Evolutionary conservation across 495 filamentous ascomycete genomes (phyloP), one percentile per base, ranked within the genome.

Genomic region (Hypoxylon rickii): DNA sequence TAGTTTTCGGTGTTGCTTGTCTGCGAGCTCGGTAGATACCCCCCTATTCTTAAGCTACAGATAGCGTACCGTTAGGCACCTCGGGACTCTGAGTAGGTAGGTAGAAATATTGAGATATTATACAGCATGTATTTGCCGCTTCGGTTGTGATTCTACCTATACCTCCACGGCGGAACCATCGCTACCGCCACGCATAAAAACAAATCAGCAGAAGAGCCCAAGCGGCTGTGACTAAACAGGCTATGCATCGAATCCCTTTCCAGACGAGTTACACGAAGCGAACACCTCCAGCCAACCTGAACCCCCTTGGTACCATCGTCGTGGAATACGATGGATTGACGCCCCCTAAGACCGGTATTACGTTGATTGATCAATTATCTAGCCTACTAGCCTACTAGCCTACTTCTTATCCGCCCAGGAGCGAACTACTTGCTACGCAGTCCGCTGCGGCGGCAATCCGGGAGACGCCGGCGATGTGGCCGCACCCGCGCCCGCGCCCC

Each of bases 401-500:
- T n/a, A n/a, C n/a, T n/a, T n/a, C n/a, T n/a, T n/a, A n/a, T n/a
- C n/a, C n/a, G n/a, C n/a, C n/a, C n/a, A n/a, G n/a, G n/a, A n/a
- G n/a, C n/a, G n/a, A n/a, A n/a, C n/a, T n/a, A n/a, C n/a, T 2
- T 33, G 31, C 38, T 51, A 60, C 2, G 55, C 19, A 7, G 19
- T 40, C 20, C 63, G 64, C 51, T 66, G 59, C 11, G 66, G 60
- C 19, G 59, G 59, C 17, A 64, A 32, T 16, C 63, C 47, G 0
- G 66, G 66, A 3, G 66, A 66, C 3, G 58, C 29, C 1, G 65
- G 62, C 13, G 50, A 20, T 17, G 44, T 10, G 5, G 53, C 44
- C 17, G 47, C 18, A 8, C 34, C 19, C 20, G n/a, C n/a, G n/a
- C n/a, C n/a, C n/a, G n/a, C n/a, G n/a, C 76, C 76, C n/a, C 77